A percentile compares a stretch with the other conserved stretches of the same genome.
phyloP scores from a whole-genome alignment of 1,284 basidiomycete genomes.

The Irpex sp. region DNA sequence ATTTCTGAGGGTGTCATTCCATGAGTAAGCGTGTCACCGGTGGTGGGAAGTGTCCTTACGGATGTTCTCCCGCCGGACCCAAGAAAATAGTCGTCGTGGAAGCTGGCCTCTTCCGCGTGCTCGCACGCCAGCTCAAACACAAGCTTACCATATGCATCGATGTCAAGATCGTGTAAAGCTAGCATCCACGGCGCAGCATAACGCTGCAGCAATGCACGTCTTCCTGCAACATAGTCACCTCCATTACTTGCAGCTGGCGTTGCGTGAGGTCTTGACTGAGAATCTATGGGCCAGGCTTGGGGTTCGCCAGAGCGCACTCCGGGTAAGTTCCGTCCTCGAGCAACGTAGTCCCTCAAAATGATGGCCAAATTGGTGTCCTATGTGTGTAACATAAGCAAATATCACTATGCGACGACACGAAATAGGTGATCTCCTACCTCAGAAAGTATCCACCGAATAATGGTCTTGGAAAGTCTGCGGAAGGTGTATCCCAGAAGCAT shows the following conservation, averaged over 20 bases:
- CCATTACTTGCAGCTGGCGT: conserved; percentile 53
- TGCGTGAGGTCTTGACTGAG: conserved; percentile 33
- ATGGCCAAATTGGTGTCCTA: conserved; percentile 61
- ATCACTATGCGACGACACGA: too few species aligned
- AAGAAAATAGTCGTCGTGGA: conserved; percentile 21
- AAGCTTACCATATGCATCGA: conserved; percentile 42
- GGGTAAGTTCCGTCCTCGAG: conserved; percentile 50
- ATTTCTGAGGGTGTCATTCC: conserved; percentile 11
- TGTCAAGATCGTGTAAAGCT: conserved; percentile 58
- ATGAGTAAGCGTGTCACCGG: neutral
- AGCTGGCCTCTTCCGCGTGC: conserved; percentile 35
- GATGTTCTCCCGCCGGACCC: conserved; percentile 13
- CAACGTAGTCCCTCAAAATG: conserved; percentile 62
- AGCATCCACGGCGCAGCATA: conserved; percentile 64
- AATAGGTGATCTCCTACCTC: conserved; percentile 43
- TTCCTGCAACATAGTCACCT: conserved; percentile 58
- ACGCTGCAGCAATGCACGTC: conserved; percentile 43
- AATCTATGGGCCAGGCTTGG: conserved; percentile 46
- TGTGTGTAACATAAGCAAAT: neutral
- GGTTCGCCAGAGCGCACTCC: conserved; percentile 54
- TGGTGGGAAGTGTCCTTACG: conserved; percentile 11
- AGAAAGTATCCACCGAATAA: conserved; percentile 59
- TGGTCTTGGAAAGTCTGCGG: conserved; percentile 45
- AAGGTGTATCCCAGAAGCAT: conserved; percentile 68
- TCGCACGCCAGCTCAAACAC: conserved; percentile 50